These are phyloP conservation scores for Sporothrix brasiliensis DNA, from an alignment of 2,329 filamentous ascomycete genomes.

Conservation along the genomic window DNA sequence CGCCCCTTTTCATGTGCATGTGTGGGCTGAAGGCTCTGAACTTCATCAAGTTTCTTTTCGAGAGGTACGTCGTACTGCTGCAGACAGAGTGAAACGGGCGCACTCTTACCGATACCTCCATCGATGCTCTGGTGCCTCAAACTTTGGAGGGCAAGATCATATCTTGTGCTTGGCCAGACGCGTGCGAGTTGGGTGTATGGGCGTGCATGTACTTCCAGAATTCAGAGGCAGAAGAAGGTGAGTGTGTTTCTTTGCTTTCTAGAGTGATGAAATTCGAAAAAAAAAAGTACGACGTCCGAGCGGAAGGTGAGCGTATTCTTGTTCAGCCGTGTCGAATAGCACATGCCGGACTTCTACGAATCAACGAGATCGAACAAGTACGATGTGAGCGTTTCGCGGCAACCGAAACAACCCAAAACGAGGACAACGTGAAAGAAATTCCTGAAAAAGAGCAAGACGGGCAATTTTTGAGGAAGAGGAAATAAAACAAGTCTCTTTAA, in stretches of 20 bases:
- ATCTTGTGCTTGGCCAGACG: neutral
- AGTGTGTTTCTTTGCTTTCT: neutral
- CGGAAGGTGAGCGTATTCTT: neutral
- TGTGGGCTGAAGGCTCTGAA: neutral
- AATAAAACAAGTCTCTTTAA: neutral
- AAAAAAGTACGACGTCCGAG: neutral
- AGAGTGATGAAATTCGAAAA: neutral
- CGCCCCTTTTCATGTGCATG: neutral
- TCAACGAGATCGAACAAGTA: neutral
- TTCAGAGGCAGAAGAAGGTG: neutral
- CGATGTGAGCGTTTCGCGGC: neutral
- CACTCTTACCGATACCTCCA: neutral
- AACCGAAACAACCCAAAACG: constrained; percentile 28
- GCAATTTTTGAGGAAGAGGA: neutral
- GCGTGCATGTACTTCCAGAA: neutral
- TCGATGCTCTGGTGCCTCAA: neutral
- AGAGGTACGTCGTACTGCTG: neutral
- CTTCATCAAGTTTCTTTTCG: neutral
- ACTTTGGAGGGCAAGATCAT: neutral
- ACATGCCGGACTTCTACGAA: neutral
- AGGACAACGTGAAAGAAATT: neutral
- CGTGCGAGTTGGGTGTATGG: constrained; percentile 5
- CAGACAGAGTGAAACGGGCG: neutral
- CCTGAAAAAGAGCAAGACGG: neutral
- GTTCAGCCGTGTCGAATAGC: neutral